Conservation (phyloP, 106 monocot species). For the Vanilla planifolia region DNA sequence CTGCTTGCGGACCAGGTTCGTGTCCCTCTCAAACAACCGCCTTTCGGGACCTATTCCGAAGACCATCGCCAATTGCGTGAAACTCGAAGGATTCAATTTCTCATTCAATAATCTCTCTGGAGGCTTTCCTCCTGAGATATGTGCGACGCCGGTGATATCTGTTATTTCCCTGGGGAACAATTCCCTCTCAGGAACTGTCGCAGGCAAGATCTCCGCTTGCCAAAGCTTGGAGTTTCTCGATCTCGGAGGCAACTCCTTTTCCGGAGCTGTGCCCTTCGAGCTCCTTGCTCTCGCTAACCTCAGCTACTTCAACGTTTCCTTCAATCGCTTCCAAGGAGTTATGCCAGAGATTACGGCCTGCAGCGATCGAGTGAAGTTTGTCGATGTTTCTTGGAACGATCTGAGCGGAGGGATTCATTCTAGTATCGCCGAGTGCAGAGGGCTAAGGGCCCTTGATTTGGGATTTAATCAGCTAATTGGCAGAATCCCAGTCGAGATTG, state of each 20-base stretch:
- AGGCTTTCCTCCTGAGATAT: constrained; percentile 57
- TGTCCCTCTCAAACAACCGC: constrained; percentile 71
- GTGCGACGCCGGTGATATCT: constrained; percentile 41
- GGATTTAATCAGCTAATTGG: constrained; percentile 54
- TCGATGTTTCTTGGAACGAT: constrained; percentile 62
- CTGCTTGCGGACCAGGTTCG: constrained; percentile 61
- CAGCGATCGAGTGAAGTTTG: constrained; percentile 30
- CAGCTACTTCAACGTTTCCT: constrained; percentile 74
- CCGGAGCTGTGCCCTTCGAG: constrained; percentile 55
- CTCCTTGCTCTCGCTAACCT: constrained; percentile 52
- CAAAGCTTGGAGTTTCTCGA: constrained; percentile 62
- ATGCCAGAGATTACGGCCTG: constrained; percentile 45
- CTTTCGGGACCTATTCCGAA: constrained; percentile 60
- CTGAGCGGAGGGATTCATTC: constrained; percentile 46
- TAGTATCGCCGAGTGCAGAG: constrained; percentile 42
- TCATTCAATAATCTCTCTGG: constrained; percentile 79
- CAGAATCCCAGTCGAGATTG: constrained; percentile 51
- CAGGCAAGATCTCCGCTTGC: constrained; percentile 42
- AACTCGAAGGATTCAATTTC: constrained; percentile 75
- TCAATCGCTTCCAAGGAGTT: constrained; percentile 49
- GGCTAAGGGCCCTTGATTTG: constrained; percentile 46
- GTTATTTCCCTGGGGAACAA: constrained; percentile 68
- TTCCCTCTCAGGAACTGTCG: constrained; percentile 55
- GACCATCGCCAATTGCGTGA: constrained; percentile 36
- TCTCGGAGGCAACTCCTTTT: constrained; percentile 63